Base-by-base conservation (phyloP, 2,329 filamentous ascomycete genomes). In the Xylariaceae sp. region DNA sequence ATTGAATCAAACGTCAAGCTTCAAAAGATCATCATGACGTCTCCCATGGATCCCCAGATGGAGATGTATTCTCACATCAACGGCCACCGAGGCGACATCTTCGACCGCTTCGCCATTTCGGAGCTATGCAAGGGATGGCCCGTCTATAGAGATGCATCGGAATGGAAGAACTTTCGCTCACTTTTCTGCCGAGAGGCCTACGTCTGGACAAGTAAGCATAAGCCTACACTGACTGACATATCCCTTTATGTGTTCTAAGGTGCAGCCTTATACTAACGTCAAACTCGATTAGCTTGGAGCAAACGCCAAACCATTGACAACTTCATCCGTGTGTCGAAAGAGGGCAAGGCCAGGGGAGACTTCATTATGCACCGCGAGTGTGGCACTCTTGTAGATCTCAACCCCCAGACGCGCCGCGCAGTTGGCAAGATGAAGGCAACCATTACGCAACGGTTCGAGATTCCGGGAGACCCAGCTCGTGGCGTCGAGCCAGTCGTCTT, bases 341-440 rank as follows among this genome's bases (percentile, higher is more conserved):
- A 72, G 7, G 80, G 80, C 58, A 81, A 82, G 69, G 72, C 76
- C 23, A 72, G 73, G 8, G 80, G 80, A 15, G 80, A 76, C 54
- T 82, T 82, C 71, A 83, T 83, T 71, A 80, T 82, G 79, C 81
- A 84, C 68, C 80, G 80, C 59, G 78, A 80, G 65, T 79, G 77
- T 68, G 78, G 78, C 47, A 80, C 77, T 0, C 66, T 76, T 8
- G 76, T 78, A 48, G 78, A 80, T 63, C 71, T 80, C 45, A 75
- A 73, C 66, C 68, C 68, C 7, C 59, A 65, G 11, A 72, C 64
- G n/a, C 63, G 64, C 54, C 77, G 78, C 30, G 79, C 78, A 55
- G 71, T 81, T 23, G 78, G 78, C 63, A 80, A 80, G 73, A 80
- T 80, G 78, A 81, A 81, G 73, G 77, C 78, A 7, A 81, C 79